Evolutionary conservation across 768 basidiomycete genomes (phyloP), one percentile per base, ranked within the genome.

Genomic region (Boletellus ananiceps): DNA sequence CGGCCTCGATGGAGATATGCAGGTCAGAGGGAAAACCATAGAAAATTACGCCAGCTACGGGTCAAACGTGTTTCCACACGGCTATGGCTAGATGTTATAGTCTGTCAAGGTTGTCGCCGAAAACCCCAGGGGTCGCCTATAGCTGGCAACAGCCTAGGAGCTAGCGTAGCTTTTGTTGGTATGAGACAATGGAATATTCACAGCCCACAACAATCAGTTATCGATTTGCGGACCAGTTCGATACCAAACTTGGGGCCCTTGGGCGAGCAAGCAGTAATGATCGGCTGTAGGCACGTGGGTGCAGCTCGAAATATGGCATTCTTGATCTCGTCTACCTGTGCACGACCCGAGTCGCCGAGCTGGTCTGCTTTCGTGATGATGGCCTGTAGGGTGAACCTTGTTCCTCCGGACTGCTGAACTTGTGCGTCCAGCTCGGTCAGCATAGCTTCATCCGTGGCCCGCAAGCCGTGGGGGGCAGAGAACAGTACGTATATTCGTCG

Each of bases 291-390:
- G 60, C 85, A 88, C 4, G 81, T 73, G 6, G 86, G 83, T 7
- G 74, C 70, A 1, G 62, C 58, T 25, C 76, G 69, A 58, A 76
- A 79, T 55, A 89, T 81, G 21, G 77, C 72, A 45, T 70, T 62
- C 48, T 69, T 72, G 46, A 86, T 74, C 37, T 64, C 63, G 23
- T 67, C 57, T 27, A 86, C 62, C 1, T 64, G 66, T 12, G 60
- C 50, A 8, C 65, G 51, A 3, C 76, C 64, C 21, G 71, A 57
- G 8, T 65, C 58, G 12, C 54, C 14, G 5, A 86, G 69, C 4
- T 67, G 67, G 63, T 90, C 87, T 1, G 74, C 75, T 65, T 88
- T 88, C 37, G 88, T 88, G 56, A 89, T 77, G 50, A 90, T 69
- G 2, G 85, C 74, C 58, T 90, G 88, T 2, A 89, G 49, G 0